phyloP scores from a whole-genome alignment of 306 rosid genomes.

The Lathyrus sativus region DNA sequence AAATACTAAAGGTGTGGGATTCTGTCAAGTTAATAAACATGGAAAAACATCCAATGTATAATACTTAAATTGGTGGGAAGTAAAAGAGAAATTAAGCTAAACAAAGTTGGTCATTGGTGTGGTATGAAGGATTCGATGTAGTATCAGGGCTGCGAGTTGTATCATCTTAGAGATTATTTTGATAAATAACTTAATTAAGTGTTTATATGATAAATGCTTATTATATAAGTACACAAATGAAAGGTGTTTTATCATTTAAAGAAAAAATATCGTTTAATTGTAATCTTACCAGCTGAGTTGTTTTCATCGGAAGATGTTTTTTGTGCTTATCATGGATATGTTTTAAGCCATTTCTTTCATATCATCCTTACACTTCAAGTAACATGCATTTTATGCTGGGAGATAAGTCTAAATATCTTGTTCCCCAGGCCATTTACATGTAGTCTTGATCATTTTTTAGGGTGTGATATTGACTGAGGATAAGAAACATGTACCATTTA shows the following conservation, averaged over 20 bases:
- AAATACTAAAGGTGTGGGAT: constrained; percentile 22
- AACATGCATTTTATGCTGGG: not conserved
- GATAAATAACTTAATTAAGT: not conserved
- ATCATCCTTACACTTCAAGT: not conserved
- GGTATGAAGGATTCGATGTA: constrained; percentile 1
- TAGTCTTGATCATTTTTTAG: not conserved
- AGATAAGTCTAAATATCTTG: not conserved
- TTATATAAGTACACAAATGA: not conserved
- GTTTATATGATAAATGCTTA: not conserved
- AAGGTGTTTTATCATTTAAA: not conserved
- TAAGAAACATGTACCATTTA: not conserved
- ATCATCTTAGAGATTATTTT: not conserved
- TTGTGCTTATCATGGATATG: not conserved
- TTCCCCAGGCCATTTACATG: not conserved
- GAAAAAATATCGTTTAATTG: not conserved
- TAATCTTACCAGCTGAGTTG: not conserved
- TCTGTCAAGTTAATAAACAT: constrained; percentile 1
- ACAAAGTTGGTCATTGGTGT: constrained; percentile 6
- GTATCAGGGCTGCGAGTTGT: constrained; percentile 11
- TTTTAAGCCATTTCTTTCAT: not conserved
- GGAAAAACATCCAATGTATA: not conserved
- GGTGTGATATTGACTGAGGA: constrained; percentile 3
- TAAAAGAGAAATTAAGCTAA: constrained; percentile 4
- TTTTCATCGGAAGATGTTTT: not conserved
- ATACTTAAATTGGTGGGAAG: constrained; percentile 4